Evolutionary conservation across 2,329 filamentous ascomycete species (phyloP).

Genomic region (Cordyceps pruinosa): DNA sequence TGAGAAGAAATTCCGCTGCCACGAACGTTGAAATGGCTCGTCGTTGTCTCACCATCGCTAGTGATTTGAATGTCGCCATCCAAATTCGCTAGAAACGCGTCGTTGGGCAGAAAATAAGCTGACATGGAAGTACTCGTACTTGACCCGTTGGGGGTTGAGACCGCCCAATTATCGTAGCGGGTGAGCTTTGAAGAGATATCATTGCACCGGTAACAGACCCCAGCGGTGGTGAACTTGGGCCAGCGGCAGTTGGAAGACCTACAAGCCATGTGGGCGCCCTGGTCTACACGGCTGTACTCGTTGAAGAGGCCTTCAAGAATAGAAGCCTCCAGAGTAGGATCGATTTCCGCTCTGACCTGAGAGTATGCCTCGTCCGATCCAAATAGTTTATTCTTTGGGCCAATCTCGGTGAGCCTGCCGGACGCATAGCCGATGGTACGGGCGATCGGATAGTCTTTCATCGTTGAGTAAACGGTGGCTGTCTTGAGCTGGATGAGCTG

Average conservation of each 20-base stretch:
- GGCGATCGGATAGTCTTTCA: neutral
- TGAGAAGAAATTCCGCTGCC: neutral
- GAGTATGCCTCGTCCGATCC: neutral
- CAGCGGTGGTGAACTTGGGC: conserved; percentile 17
- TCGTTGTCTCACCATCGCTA: too few species aligned
- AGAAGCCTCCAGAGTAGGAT: neutral
- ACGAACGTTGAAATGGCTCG: neutral
- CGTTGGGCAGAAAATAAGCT: neutral
- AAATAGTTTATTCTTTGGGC: neutral
- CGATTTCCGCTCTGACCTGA: neutral
- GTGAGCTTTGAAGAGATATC: conserved; percentile 15
- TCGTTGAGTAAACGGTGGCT: neutral
- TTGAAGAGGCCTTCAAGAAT: conserved; percentile 14
- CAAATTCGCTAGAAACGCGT: conserved; percentile 1
- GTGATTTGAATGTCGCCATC: neutral
- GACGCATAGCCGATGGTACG: neutral
- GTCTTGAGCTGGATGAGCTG: neutral
- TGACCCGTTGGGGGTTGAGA: neutral
- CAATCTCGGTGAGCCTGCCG: neutral
- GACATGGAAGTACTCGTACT: neutral
- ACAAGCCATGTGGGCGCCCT: conserved; percentile 4
- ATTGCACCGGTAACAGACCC: conserved; percentile 18
- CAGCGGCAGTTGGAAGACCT: conserved; percentile 18
- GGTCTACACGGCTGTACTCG: conserved; percentile 8
- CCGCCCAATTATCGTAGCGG: neutral